Percentiles rank a stretch among this genome's conserved stretches.
Conservation (phyloP, 495 filamentous ascomycete genomes). For the Lophiotrema nucula region DNA sequence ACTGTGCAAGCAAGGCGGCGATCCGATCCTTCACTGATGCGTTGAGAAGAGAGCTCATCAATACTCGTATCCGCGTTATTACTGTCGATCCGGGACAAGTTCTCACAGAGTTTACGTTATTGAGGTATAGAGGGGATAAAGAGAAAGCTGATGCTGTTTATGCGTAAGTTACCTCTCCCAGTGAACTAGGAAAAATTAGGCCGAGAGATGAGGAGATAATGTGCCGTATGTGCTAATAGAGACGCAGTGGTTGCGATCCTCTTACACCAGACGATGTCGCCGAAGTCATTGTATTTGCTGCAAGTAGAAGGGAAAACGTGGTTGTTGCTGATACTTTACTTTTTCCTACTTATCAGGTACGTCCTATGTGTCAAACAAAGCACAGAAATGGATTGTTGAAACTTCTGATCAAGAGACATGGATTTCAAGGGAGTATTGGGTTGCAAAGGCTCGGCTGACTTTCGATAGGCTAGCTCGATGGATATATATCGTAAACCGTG, state of each 20-base stretch:
- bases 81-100: slow-evolving; percentile 96
- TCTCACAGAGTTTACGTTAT: slow-evolving; percentile 93
- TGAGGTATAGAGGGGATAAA: slow-evolving; percentile 90
- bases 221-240: no score
- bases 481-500: no score
- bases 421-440: no score
- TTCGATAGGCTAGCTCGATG: no score
- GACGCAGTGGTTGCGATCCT: slow-evolving; percentile 71
- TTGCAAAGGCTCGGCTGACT: no score
- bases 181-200: background rate
- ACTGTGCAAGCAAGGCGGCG: slow-evolving; percentile 95
- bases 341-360: slow-evolving; percentile 88
- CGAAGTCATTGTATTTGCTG: slow-evolving; percentile 87
- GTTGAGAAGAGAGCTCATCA: slow-evolving; percentile 82
- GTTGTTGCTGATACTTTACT: slow-evolving; percentile 89
- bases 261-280: slow-evolving; percentile 93
- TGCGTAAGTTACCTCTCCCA: slow-evolving; percentile 29
- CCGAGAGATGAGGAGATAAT: no score
- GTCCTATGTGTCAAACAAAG: no score
- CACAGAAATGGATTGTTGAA: no score
- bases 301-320: slow-evolving; percentile 85
- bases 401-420: no score
- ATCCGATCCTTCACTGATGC: slow-evolving; percentile 85
- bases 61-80: slow-evolving; percentile 81
- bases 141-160: slow-evolving; percentile 91